phyloP scores from a whole-genome alignment of 2,329 filamentous ascomycete species.

The Pestalotiopsis sp. region DNA sequence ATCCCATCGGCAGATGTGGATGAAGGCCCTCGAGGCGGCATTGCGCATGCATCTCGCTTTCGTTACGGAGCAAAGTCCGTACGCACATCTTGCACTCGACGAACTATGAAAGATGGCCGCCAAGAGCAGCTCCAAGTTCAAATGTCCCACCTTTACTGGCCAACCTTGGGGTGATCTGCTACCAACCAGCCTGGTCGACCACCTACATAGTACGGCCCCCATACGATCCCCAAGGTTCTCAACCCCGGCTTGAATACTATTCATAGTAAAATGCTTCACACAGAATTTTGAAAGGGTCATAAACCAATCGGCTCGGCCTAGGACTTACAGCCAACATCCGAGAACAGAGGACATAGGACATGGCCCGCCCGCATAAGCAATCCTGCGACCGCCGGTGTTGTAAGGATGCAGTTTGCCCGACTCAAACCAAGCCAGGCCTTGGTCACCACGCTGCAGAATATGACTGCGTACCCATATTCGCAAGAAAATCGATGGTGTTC shows the following conservation, averaged over 20 bases:
- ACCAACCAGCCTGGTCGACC: not conserved
- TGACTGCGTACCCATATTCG: not conserved
- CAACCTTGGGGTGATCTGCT: not conserved
- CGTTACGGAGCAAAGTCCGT: no score
- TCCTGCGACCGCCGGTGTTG: not conserved
- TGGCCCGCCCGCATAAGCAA: not conserved
- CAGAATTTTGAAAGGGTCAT: not conserved
- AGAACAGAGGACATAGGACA: not conserved
- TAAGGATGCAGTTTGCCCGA: not conserved
- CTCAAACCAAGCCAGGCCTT: not conserved
- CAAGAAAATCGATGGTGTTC: not conserved
- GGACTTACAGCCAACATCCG: not conserved
- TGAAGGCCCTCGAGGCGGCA: not conserved
- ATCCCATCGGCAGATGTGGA: not conserved
- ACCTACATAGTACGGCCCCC: not conserved
- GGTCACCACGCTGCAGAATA: not conserved
- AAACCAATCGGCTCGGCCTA: not conserved
- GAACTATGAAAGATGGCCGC: not conserved
- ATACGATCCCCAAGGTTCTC: not conserved
- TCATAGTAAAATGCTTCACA: not conserved
- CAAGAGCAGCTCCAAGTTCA: no score
- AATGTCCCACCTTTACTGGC: no score
- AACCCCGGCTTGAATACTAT: not conserved
- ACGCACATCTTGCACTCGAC: not conserved
- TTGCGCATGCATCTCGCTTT: no score